Base-by-base conservation (phyloP, 768 basidiomycete species). In the Tremella mesenterica region DNA sequence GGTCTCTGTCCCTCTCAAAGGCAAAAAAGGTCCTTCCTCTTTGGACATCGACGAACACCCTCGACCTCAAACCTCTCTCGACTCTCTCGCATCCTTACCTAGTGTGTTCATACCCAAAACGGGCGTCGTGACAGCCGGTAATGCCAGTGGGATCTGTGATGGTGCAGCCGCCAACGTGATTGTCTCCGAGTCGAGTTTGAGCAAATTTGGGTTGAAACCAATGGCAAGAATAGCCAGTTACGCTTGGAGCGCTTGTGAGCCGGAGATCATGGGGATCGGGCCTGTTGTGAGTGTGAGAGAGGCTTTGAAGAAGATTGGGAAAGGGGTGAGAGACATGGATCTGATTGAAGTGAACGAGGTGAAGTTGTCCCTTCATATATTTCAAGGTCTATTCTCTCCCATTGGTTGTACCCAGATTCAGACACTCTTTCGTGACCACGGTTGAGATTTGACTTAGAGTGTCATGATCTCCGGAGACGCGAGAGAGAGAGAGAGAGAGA, bases 121-220 rank as follows among this genome's bases (percentile, higher is more conserved):
- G 18, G 75, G 75, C 1, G 63, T 65, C 13, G 75, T 76, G 7
- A 74, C 73, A 0, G 74, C 75, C 2, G 75, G 70, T 8, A 76
- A 73, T 50, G 72, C 75, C 13, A 60, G 56, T 25, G 75, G 75
- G 1, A 75, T 76, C 54, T 73, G 72, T 38, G 74, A 76, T 55
- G 75, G 75, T 18, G 75, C 70, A 3, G 75, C 74, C 2, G 74
- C 75, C 10, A 75, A 75, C 41, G 60, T 76, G n/a, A 67, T 76
- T 10, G 74, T 75, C 58, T 66, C 63, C 48, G 74, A 75, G 57
- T 57, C 54, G 16, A 69, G 65, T 36, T 9, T 76, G 36, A 58
- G 63, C 52, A 53, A 61, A 44, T 73, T 67, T 49, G 67, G 69
- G 1, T 60, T 75, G 13, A 72, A 70, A 56, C 75, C 75, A 13